Evolutionary conservation across 2,329 filamentous ascomycete genomes (phyloP).

Genomic region (Trichoderma cornu-damae): DNA sequence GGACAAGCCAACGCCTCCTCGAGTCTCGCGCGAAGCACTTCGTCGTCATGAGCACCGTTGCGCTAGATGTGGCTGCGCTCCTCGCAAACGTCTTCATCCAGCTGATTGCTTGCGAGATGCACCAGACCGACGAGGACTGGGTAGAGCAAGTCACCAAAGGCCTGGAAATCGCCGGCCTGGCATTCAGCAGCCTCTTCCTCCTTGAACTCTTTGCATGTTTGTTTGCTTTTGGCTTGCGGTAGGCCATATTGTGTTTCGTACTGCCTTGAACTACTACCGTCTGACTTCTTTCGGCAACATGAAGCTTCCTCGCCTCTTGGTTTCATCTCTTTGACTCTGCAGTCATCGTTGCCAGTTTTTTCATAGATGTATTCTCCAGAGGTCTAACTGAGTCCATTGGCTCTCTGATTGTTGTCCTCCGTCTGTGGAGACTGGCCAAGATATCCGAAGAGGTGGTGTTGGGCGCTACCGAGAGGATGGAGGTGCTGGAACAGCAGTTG

Average conservation of each 20-base stretch:
- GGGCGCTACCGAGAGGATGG: constrained; percentile 58
- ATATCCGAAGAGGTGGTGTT: constrained; percentile 64
- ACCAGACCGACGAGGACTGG: constrained; percentile 38
- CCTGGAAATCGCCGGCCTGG: constrained; percentile 49
- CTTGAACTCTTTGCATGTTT: constrained; percentile 54
- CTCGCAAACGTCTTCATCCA: constrained; percentile 45
- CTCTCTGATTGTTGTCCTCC: constrained; percentile 60
- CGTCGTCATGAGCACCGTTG: constrained; percentile 39
- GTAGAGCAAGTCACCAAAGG: constrained; percentile 34
- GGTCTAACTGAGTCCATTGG: constrained; percentile 59
- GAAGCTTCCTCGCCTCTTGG: constrained; percentile 51
- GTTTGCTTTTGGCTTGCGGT: constrained; percentile 58
- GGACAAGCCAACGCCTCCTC: constrained; percentile 25
- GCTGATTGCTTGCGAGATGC: constrained; percentile 45
- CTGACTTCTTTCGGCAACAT: neutral
- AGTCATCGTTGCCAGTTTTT: constrained; percentile 57
- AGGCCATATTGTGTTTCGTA: constrained; percentile 25
- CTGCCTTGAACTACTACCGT: neutral
- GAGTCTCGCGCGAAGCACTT: constrained; percentile 42
- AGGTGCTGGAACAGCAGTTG: constrained; percentile 49
- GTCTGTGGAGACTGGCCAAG: constrained; percentile 65
- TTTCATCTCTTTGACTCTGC: constrained; percentile 62
- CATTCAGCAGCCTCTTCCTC: constrained; percentile 62
- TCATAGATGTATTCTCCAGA: constrained; percentile 55
- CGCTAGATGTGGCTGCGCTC: constrained; percentile 43